Evolutionary conservation across 306 rosid species (phyloP).

Genomic region (Medicago lupulina): DNA sequence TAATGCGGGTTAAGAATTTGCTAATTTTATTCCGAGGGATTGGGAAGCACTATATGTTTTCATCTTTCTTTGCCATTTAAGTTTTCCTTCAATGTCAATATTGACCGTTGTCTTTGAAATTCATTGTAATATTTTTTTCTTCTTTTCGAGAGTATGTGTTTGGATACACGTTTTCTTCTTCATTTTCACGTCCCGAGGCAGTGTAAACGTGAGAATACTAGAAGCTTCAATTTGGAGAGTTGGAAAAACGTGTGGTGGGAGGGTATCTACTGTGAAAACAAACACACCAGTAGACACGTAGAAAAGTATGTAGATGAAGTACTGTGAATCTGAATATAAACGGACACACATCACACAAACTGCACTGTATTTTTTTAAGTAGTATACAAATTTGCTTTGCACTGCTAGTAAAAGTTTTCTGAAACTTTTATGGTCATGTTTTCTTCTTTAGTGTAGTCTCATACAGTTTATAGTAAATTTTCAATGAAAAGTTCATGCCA

Average conservation of each 20-base stretch:
- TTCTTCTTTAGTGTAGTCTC: slow-evolving; percentile 8
- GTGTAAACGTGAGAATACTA: no score
- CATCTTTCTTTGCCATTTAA: neutral
- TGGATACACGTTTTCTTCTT: no score
- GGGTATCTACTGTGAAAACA: no score
- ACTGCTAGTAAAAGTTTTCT: slow-evolving; percentile 25
- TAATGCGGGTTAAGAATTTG: neutral
- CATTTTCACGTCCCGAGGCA: no score
- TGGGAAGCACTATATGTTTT: neutral
- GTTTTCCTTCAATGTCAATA: no score
- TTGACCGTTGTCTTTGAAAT: no score
- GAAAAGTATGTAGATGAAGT: no score
- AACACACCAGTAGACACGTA: neutral
- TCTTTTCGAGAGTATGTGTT: no score
- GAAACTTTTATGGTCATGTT: slow-evolving; percentile 9
- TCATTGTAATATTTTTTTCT: no score
- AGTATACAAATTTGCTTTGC: neutral
- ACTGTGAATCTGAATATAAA: neutral
- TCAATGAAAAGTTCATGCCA: slow-evolving; percentile 14
- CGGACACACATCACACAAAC: slow-evolving; percentile 10
- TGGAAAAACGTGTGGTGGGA: no score
- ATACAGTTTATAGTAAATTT: slow-evolving; percentile 6
- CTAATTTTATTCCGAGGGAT: neutral
- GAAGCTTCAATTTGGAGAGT: no score
- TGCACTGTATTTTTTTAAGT: neutral